A percentile compares a stretch with the other conserved stretches of the same genome.
These are phyloP conservation scores for Starmerella floris DNA, from an alignment of 805 yeast species.

Conservation along the genomic window DNA sequence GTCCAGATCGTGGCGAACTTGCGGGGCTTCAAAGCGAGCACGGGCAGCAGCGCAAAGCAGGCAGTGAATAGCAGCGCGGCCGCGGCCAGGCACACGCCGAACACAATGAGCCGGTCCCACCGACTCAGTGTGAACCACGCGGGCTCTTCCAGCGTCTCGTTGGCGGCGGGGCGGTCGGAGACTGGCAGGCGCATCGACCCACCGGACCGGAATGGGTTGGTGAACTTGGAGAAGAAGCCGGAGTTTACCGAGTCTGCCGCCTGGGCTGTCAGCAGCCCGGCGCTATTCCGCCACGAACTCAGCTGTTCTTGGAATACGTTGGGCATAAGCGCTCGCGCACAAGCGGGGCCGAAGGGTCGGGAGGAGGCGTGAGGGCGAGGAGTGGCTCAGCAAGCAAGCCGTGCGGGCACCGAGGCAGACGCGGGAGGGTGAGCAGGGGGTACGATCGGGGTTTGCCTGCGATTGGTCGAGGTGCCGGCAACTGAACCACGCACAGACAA, in stretches of 20 bases:
- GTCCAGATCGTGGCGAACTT: conserved; percentile 84
- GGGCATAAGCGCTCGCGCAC: no score
- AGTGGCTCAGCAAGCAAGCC: no score
- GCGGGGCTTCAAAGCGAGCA: conserved; percentile 74
- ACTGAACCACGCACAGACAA: no score
- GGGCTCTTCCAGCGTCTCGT: conserved; percentile 28
- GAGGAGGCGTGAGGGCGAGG: no score
- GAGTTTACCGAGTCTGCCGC: conserved; percentile 19
- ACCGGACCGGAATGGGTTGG: conserved; percentile 23
- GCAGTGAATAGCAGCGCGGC: conserved; percentile 69
- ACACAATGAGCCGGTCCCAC: conserved; percentile 68
- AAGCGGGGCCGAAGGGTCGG: no score
- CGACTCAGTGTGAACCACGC: conserved; percentile 39
- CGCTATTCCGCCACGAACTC: conserved; percentile 24
- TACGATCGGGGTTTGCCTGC: no score
- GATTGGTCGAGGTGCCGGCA: no score
- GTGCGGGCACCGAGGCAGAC: no score
- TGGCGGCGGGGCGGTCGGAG: conserved; percentile 15
- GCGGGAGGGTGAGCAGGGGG: no score
- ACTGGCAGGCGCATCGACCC: conserved; percentile 20
- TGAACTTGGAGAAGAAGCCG: conserved; percentile 21
- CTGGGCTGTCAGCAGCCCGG: conserved; percentile 15
- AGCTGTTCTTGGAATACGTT: conserved; percentile 28
- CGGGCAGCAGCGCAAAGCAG: conserved; percentile 77
- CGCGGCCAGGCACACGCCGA: conserved; percentile 61